These are phyloP conservation scores for Pelargonium myrrhifolium DNA, from an alignment of 441 rosid genomes.

Conservation along the genomic window DNA sequence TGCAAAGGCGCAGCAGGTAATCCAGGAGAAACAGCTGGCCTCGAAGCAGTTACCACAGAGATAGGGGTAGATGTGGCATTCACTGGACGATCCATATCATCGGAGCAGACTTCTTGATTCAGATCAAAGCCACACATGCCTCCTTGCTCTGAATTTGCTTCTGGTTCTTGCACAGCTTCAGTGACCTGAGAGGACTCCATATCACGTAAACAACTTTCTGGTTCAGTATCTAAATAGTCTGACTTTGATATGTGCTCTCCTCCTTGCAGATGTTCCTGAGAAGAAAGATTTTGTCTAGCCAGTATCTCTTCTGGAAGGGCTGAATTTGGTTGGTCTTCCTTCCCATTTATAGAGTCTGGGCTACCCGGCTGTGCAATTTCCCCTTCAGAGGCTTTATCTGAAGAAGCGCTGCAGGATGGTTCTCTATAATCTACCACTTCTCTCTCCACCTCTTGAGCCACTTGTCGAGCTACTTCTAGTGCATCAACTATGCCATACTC, in stretches of 20 bases:
- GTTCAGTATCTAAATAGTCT: slow-evolving; percentile 29
- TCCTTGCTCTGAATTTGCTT: slow-evolving; percentile 42
- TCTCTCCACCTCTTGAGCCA: slow-evolving; percentile 91
- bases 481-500: slow-evolving; percentile 87
- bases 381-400: slow-evolving; percentile 45
- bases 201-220: slow-evolving; percentile 39
- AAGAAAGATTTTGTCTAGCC: slow-evolving; percentile 36
- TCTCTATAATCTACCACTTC: slow-evolving; percentile 63
- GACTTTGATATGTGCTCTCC: slow-evolving; percentile 30
- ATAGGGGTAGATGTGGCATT: slow-evolving; percentile 39
- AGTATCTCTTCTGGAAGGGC: slow-evolving; percentile 35
- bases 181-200: slow-evolving; percentile 53
- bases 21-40: slow-evolving; percentile 46
- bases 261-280: slow-evolving; percentile 29
- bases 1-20: slow-evolving; percentile 59
- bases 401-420: slow-evolving; percentile 49
- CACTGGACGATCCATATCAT: slow-evolving; percentile 53
- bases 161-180: slow-evolving; percentile 51
- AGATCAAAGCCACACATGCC: slow-evolving; percentile 60
- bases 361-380: slow-evolving; percentile 38
- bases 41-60: slow-evolving; percentile 59
- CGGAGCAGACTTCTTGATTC: slow-evolving; percentile 71
- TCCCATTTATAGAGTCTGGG: slow-evolving; percentile 41
- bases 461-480: slow-evolving; percentile 79
- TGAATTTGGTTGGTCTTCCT: slow-evolving; percentile 22